phyloP scores from a whole-genome alignment of 345 rosid species.

The Sisymbrium altissimum region DNA sequence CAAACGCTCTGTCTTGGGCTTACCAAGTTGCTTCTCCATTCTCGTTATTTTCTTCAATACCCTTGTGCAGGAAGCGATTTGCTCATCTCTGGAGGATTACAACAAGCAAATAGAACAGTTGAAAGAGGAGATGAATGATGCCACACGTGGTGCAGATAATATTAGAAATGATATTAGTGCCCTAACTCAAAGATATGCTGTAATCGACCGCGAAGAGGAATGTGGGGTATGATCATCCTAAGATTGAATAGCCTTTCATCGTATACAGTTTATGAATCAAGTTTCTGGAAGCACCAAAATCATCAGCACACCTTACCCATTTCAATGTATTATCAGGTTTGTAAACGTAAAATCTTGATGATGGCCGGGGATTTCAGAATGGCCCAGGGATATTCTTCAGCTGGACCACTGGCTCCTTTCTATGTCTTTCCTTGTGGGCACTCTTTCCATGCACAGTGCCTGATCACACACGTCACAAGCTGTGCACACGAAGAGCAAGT shows the following conservation, averaged over 20 bases:
- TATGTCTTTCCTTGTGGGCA: slow-evolving; percentile 97
- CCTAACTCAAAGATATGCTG: slow-evolving; percentile 95
- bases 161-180: slow-evolving; percentile 97
- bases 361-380: slow-evolving; percentile 62
- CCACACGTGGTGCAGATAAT: slow-evolving; percentile 99
- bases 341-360: slow-evolving; percentile 75
- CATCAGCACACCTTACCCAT: slow-evolving; percentile 14
- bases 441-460: slow-evolving; percentile 83
- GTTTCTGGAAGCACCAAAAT: background rate
- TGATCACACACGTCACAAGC: slow-evolving; percentile 53
- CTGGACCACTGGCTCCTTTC: slow-evolving; percentile 88
- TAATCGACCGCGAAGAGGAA: slow-evolving; percentile 83
- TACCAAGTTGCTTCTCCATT: slow-evolving; percentile 7
- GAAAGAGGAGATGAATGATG: slow-evolving; percentile 98
- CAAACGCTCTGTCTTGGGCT: background rate
- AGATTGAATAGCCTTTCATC: background rate
- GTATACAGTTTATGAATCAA: background rate
- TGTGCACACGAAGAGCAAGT: slow-evolving; percentile 35
- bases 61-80: slow-evolving; percentile 79
- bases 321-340: slow-evolving; percentile 48
- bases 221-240: slow-evolving; percentile 77
- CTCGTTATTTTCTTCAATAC: slow-evolving; percentile 10
- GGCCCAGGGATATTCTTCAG: slow-evolving; percentile 70
- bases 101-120: slow-evolving; percentile 91
- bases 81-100: slow-evolving; percentile 95